Evolutionary conservation across 179 eudicot genomes (phyloP).

Genomic region (Vitellaria paradoxa): DNA sequence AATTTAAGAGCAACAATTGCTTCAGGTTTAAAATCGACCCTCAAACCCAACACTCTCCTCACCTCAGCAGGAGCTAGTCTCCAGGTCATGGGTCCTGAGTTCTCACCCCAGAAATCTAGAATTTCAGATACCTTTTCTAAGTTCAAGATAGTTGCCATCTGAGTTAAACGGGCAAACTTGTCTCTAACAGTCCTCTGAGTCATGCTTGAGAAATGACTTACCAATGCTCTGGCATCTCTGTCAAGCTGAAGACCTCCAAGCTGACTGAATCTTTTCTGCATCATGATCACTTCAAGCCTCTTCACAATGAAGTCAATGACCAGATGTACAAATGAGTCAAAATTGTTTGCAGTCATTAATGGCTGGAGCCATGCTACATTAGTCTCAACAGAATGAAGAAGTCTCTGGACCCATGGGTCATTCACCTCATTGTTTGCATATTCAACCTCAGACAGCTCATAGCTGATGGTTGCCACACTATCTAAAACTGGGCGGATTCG

Average conservation of each 20-base stretch:
- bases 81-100: slow-evolving; percentile 99
- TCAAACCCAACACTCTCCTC: slow-evolving; percentile 79
- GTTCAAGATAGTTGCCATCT: slow-evolving; percentile 92
- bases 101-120: slow-evolving; percentile 97
- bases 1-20: slow-evolving; percentile 84
- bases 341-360: slow-evolving; percentile 85
- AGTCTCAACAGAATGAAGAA: slow-evolving; percentile 84
- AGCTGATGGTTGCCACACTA: slow-evolving; percentile 78
- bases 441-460: slow-evolving; percentile 89
- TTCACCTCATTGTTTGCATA: slow-evolving; percentile 95
- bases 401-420: slow-evolving; percentile 95
- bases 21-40: slow-evolving; percentile 91
- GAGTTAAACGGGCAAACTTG: slow-evolving; percentile 87
- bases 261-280: slow-evolving; percentile 95
- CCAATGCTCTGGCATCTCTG: slow-evolving; percentile 82
- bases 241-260: slow-evolving; percentile 95
- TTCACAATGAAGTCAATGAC: slow-evolving; percentile 85
- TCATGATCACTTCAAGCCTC: slow-evolving; percentile 96
- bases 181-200: slow-evolving; percentile 94
- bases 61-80: slow-evolving; percentile 93
- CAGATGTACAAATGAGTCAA: slow-evolving; percentile 72
- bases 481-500: slow-evolving; percentile 82
- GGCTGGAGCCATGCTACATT: slow-evolving; percentile 90
- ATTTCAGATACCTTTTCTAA: slow-evolving; percentile 94
- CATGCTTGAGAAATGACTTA: slow-evolving; percentile 92